A percentile compares a stretch with the other conserved stretches of the same genome.
These are phyloP conservation scores for Coemansia sp. DNA, from an alignment of 192 early-diverging fungal species.

Conservation along the genomic window DNA sequence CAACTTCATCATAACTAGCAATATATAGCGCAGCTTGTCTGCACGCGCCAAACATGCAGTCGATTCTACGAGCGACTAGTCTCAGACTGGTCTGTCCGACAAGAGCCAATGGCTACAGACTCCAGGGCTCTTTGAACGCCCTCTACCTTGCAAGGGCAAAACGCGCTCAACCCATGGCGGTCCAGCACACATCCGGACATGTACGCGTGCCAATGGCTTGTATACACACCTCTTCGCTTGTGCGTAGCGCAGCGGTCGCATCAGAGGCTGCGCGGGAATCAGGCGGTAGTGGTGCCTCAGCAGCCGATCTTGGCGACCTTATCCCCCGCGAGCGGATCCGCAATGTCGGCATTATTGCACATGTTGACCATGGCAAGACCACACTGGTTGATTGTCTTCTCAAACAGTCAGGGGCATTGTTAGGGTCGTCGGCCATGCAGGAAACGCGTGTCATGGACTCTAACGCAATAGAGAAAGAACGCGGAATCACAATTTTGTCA, in stretches of 20 bases:
- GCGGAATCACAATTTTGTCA: constrained; percentile 86
- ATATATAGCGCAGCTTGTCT: neutral
- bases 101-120: neutral
- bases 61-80: neutral
- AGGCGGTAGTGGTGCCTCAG: neutral
- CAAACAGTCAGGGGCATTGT: constrained; percentile 58
- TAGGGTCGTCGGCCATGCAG: constrained; percentile 56
- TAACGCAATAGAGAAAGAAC: constrained; percentile 77
- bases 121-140: neutral
- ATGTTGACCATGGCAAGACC: constrained; percentile 88
- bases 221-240: constrained; percentile 2
- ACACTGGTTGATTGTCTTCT: constrained; percentile 66
- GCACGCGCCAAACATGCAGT: neutral
- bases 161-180: neutral
- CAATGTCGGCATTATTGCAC: constrained; percentile 65
- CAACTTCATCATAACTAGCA: neutral
- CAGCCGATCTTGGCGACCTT: constrained; percentile 45
- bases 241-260: neutral
- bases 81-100: neutral
- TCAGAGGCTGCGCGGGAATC: neutral
- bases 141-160: neutral
- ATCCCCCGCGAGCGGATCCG: constrained; percentile 53
- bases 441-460: constrained; percentile 82
- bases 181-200: neutral
- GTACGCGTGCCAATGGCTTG: neutral